Evolutionary conservation across 257 asterid genomes (phyloP), one percentile per base, ranked within the genome.

Genomic region (Cinchona pubescens): DNA sequence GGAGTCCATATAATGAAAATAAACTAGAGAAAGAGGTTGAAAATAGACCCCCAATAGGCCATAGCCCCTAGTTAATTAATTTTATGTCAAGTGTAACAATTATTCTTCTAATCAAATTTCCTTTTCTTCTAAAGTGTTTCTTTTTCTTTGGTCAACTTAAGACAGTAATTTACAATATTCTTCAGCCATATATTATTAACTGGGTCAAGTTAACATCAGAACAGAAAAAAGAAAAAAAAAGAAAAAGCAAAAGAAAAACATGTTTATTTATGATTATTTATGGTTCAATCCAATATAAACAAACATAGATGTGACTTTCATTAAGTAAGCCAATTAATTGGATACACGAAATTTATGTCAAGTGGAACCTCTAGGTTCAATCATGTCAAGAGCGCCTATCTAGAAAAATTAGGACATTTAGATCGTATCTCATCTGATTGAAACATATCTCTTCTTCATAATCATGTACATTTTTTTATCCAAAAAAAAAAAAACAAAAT

Each of bases 331-430:
- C 15, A 32, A 58, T 32, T 34, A 40, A 71, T 67, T 35, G 64
- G 48, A 25, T 66, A 13, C 35, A 45, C 15, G 35, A 55, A 78
- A 72, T 25, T 38, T 45, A 23, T 71, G 25, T 18, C 6, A 62
- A 62, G 42, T 56, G 75, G 82, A 79, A 79, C 25, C 6, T 67
- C 27, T 60, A 45, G 60, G 76, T 69, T 69, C 73, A 51, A 75
- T 62, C 64, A 79, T 69, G 25, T 69, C 76, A 75, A 46, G 46
- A 16, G 60, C 42, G 45, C 10, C 63, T 51, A 37, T 64, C 14
- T 34, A 49, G 65, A 67, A 34, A 63, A 60, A 8, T 59, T 40
- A 3, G 25, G 27, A 19, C 38, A 61, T 30, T n/a, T 32, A 34
- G 27, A 63, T 32, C 11, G 12, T 21, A 13, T 34, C 27, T 34